These are phyloP conservation scores for Breynia disticha DNA, from an alignment of 441 rosid species.

Conservation along the genomic window DNA sequence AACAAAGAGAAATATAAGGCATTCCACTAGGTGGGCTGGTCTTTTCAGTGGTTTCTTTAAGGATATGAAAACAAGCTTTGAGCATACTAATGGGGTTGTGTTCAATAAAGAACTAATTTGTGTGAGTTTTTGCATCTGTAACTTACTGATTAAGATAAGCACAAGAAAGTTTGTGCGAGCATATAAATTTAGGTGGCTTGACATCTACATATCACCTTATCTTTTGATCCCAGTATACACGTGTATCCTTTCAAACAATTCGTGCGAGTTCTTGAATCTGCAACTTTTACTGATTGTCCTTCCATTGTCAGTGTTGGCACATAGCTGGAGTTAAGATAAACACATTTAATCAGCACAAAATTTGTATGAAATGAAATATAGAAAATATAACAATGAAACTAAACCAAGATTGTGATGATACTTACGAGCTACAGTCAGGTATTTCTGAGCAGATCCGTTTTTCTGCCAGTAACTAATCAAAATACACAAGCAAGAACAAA, in stretches of 20 bases:
- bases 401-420: slow-evolving; percentile 16
- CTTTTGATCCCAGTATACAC: slow-evolving; percentile 52
- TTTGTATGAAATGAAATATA: slow-evolving; percentile 2
- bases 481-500: slow-evolving; percentile 21
- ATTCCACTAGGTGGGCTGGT: no score
- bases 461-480: slow-evolving; percentile 61
- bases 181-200: background rate
- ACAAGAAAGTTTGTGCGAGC: no score
- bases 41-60: no score
- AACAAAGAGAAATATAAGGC: no score
- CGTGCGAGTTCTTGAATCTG: slow-evolving; percentile 47
- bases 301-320: slow-evolving; percentile 48
- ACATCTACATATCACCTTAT: slow-evolving; percentile 31
- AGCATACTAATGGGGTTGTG: no score
- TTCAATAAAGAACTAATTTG: no score
- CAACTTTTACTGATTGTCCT: slow-evolving; percentile 54
- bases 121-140: no score
- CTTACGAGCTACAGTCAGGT: slow-evolving; percentile 69
- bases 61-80: no score
- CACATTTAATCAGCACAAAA: slow-evolving; percentile 6
- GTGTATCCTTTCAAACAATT: slow-evolving; percentile 60
- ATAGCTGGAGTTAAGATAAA: slow-evolving; percentile 27
- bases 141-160: no score
- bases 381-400: slow-evolving; percentile 6
- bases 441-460: slow-evolving; percentile 51